Evolutionary conservation across 768 basidiomycete species (phyloP).

Genomic region (Russula earlei): DNA sequence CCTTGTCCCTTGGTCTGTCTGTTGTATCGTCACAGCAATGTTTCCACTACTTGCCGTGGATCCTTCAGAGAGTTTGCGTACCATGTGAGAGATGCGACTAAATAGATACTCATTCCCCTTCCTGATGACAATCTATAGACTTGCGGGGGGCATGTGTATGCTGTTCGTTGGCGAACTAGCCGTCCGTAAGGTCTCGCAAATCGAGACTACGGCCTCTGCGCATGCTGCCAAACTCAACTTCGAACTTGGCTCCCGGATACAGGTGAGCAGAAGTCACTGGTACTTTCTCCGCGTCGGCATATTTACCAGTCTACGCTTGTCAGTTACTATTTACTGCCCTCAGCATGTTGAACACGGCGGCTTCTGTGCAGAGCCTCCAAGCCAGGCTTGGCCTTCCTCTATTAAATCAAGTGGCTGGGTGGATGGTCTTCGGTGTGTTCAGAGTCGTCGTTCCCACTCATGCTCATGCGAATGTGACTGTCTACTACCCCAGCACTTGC

Average conservation of each 20-base stretch:
- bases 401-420: constrained; percentile 51
- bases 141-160: constrained; percentile 39
- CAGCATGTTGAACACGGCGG: constrained; percentile 44
- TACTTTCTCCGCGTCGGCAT: neutral
- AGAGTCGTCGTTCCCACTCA: neutral
- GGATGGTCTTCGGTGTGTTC: constrained; percentile 53
- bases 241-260: neutral
- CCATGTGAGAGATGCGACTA: constrained; percentile 42
- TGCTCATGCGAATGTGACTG: neutral
- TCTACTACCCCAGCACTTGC: constrained; percentile 32
- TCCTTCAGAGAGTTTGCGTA: constrained; percentile 48
- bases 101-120: neutral
- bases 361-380: constrained; percentile 52
- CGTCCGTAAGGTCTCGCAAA: neutral
- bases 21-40: constrained; percentile 46
- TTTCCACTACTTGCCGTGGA: constrained; percentile 71
- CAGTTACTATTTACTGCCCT: constrained; percentile 39
- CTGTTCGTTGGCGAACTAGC: constrained; percentile 22
- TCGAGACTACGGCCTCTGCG: neutral
- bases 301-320: neutral
- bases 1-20: constrained; percentile 35
- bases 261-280: neutral
- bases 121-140: neutral
- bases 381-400: constrained; percentile 57
- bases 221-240: neutral